These are phyloP conservation scores for Nannochloris sp. DNA, from an alignment of 139 green algal species.

Conservation along the genomic window DNA sequence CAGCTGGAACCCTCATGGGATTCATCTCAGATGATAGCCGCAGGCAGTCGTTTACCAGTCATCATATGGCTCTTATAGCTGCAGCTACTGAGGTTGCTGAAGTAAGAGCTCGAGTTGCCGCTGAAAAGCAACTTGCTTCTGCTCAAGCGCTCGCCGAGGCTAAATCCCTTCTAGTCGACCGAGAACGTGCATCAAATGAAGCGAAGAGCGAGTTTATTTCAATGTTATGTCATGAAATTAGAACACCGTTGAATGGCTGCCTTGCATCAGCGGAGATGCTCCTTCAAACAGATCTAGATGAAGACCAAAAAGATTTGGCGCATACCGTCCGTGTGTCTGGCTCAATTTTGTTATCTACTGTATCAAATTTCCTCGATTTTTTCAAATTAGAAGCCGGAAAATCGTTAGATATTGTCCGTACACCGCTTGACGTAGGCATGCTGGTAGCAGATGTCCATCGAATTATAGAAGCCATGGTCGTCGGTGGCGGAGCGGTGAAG, in stretches of 20 bases:
- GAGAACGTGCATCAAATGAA: slow-evolving; percentile 71
- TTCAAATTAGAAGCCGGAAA: slow-evolving; percentile 82
- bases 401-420: slow-evolving; percentile 65
- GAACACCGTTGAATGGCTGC: slow-evolving; percentile 82
- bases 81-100: slow-evolving; percentile 70
- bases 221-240: slow-evolving; percentile 60
- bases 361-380: slow-evolving; percentile 85
- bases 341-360: slow-evolving; percentile 71
- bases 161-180: slow-evolving; percentile 49
- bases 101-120: slow-evolving; percentile 42
- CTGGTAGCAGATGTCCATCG: slow-evolving; percentile 68
- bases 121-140: slow-evolving; percentile 49
- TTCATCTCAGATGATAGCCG: slow-evolving; percentile 67
- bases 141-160: slow-evolving; percentile 54
- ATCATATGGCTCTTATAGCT: slow-evolving; percentile 44
- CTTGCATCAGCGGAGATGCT: slow-evolving; percentile 82
- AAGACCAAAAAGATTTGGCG: slow-evolving; percentile 73
- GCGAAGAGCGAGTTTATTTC: slow-evolving; percentile 65
- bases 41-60: slow-evolving; percentile 63
- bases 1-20: slow-evolving; percentile 63
- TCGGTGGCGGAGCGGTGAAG: slow-evolving; percentile 19
- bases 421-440: slow-evolving; percentile 39
- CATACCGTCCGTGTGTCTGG: slow-evolving; percentile 71
- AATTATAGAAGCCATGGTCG: slow-evolving; percentile 79
- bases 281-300: slow-evolving; percentile 61